Percentiles rank a stretch among this genome's conserved stretches.
Conservation (phyloP, 2,329 filamentous ascomycete genomes). For the Botryosphaeria agaves region DNA sequence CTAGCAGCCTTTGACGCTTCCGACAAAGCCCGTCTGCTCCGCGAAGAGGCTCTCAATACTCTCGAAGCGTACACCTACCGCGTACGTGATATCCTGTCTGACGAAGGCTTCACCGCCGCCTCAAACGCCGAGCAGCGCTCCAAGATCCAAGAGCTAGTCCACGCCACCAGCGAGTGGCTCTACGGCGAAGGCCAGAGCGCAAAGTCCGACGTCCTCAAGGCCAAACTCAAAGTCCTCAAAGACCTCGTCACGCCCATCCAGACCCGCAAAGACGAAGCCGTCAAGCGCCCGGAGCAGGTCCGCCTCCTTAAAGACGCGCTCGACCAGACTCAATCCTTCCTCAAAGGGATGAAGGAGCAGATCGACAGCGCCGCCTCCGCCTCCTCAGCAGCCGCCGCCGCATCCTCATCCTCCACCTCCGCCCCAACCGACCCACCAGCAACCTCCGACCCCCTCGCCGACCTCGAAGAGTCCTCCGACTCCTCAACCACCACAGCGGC, state of each 20-base stretch:
- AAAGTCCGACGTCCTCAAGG: constrained; percentile 53
- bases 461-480: constrained; percentile 43
- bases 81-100: constrained; percentile 64
- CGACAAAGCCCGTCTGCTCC: constrained; percentile 55
- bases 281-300: constrained; percentile 53
- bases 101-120: constrained; percentile 52
- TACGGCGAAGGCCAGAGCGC: constrained; percentile 73
- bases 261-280: constrained; percentile 54
- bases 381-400: constrained; percentile 5
- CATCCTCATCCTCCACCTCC: constrained; percentile 22
- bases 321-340: constrained; percentile 51
- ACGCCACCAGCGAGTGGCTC: constrained; percentile 70
- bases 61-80: constrained; percentile 91
- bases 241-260: constrained; percentile 63
- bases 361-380: constrained; percentile 40
- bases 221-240: constrained; percentile 60
- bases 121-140: constrained; percentile 53
- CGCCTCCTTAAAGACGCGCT: constrained; percentile 52
- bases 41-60: constrained; percentile 79
- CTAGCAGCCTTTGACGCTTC: constrained; percentile 74
- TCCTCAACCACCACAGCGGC: constrained; percentile 19
- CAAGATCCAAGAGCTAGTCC: constrained; percentile 49
- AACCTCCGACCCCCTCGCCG: constrained; percentile 41
- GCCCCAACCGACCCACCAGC: constrained; percentile 31
- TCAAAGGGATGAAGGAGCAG: constrained; percentile 50